Base-by-base conservation (phyloP, 1,284 basidiomycete species). In the Grifola frondosa region DNA sequence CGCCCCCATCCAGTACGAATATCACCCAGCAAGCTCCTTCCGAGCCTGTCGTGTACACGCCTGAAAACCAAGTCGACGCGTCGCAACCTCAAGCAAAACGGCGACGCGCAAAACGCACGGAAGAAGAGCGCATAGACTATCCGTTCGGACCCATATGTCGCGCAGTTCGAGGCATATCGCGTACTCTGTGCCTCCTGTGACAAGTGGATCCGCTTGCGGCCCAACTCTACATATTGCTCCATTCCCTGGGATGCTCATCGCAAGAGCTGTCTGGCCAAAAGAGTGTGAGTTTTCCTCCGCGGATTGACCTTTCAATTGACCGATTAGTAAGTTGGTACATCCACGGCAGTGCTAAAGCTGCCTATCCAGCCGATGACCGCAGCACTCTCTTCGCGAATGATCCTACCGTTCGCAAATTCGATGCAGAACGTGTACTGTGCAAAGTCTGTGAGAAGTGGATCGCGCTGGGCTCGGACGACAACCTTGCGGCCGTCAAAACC, bases 211-310 rank as follows among this genome's bases (percentile, higher is more conserved):
- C 75, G 86, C 25, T 69, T 89, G 15, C 74, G 86, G 12, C 85
- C 85, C 30, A 89, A 89, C 61, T 88, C 84, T 40, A 88, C 86
- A 0, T 89, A 87, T 56, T 89, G 86, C 60, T 83, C 80, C n/a
- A 88, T 88, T 45, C 86, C 86, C 0, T 89, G 87, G 86, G 86
- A 88, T 55, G 86, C 84, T 9, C 86, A 89, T 57, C 69, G 85
- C 40, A 79, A 78, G 65, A 85, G 82, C 58, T 88, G 85, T 61
- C 65, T 89, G 37, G 78, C 82, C 3, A 88, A 84, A 65, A 83
- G 82, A 61, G 73, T 77, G 81, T 84, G 51, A 60, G 73, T 59
- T 36, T 34, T 30, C 32, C 23, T 31, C 22, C 48, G 37, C 26
- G 13, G 3, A 38, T 24, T 17, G 20, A 35, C 26, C 37, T n/a